A percentile compares a stretch with the other conserved stretches of the same genome.
These are phyloP conservation scores for Phytophthora pinifolia DNA, from an alignment of 352 stramenopile species.

Conservation along the genomic window DNA sequence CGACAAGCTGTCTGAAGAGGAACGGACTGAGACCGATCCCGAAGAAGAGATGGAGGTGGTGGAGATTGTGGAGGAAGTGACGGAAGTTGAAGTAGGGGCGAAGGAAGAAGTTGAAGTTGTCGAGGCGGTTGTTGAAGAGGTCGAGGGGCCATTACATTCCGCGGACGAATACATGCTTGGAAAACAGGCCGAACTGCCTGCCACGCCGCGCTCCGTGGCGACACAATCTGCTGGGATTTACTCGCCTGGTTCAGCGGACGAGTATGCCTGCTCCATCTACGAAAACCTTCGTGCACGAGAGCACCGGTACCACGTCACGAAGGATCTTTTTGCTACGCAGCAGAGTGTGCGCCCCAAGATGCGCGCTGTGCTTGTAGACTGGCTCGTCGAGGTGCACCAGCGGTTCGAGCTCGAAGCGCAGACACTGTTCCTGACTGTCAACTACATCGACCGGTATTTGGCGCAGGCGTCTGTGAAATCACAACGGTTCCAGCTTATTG, in stretches of 20 bases:
- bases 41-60: conserved; percentile 16
- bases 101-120: conserved; percentile 1
- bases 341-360: conserved; percentile 56
- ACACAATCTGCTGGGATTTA: conserved; percentile 21
- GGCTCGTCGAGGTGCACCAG: conserved; percentile 95
- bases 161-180: conserved; percentile 25
- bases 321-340: conserved; percentile 55
- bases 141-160: conserved; percentile 11
- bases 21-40: conserved; percentile 6
- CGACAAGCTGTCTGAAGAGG: conserved; percentile 9
- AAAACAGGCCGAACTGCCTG: conserved; percentile 15
- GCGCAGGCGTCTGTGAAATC: conserved; percentile 85
- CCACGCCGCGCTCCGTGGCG: background rate
- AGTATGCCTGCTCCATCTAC: conserved; percentile 60
- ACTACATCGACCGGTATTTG: conserved; percentile 98
- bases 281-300: conserved; percentile 46
- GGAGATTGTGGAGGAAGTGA: conserved; percentile 15
- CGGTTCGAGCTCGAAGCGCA: conserved; percentile 98
- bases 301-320: conserved; percentile 45
- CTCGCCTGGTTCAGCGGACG: conserved; percentile 41
- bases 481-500: conserved; percentile 97
- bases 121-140: conserved; percentile 12
- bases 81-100: conserved; percentile 16
- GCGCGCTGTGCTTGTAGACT: conserved; percentile 74
- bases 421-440: conserved; percentile 98